Base-by-base conservation (phyloP, 2,329 filamentous ascomycete genomes). In the Colletotrichum spaethianum region DNA sequence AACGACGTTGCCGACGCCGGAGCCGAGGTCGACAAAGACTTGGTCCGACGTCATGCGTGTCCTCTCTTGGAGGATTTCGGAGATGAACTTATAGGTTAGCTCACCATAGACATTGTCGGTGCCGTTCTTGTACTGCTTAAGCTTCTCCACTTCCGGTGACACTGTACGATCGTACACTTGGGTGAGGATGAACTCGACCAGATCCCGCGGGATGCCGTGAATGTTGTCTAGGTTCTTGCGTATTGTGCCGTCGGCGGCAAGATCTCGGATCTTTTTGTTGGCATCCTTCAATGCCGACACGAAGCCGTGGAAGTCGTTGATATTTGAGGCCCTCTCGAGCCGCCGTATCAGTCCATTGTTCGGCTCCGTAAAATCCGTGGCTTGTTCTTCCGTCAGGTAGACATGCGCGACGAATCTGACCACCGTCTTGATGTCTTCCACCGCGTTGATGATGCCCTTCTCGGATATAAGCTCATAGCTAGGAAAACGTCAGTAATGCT, bases 91-190 rank as follows among this genome's bases (percentile, higher is more conserved):
- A 26, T 96, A 93, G 38, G 96, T 87, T 33, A 99, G 89, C 81
- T 99, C 96, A 79, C 96, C 96, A 79, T 99, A 99, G 48, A 97
- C 94, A 76, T 97, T 96, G 82, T 97, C 94, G 75, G 93, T 94
- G 76, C 95, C 96, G 79, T 95, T 94, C 78, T 96, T 91, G 80
- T 98, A 98, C 77, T 93, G 92, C 70, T 91, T 91, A 16, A 98
- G 89, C 12, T 92, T 90, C 74, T 97, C 94, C 31, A 98, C 94
- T 73, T 93, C 91, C 7, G 94, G 95, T 2, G 95, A 96, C 9
- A 99, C 96, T 6, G 94, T 97, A 62, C 96, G 94, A 77, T 95
- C 92, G 83, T 98, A 98, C 28, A 94, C 93, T 80, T 99, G 95
- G 66, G 90, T 91, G 52, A 97, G 88, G 76, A 98, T 96, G 75